Evolutionary conservation across 2,329 filamentous ascomycete genomes (phyloP).

Genomic region (Zymoseptoria ardabiliae): DNA sequence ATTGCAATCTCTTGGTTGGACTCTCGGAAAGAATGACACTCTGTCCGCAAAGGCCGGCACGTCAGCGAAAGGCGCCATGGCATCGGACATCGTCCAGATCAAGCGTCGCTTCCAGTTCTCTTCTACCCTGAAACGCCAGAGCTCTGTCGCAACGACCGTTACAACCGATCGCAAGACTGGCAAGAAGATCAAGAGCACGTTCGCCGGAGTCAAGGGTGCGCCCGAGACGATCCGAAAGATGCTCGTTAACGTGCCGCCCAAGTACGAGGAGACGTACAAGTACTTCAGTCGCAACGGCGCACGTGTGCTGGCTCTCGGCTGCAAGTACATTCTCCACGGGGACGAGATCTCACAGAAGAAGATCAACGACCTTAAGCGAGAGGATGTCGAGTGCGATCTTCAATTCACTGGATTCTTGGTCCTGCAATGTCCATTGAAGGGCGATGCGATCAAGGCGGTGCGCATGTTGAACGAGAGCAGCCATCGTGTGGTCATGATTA

Average conservation of each 20-base stretch:
- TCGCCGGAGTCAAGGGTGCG: conserved; percentile 92
- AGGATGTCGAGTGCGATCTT: conserved; percentile 78
- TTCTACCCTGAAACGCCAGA: conserved; percentile 90
- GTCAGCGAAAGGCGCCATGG: conserved; percentile 33
- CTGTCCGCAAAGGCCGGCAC: conserved; percentile 61
- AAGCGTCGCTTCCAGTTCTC: conserved; percentile 98
- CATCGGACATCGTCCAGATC: conserved; percentile 75
- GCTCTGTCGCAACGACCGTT: conserved; percentile 78
- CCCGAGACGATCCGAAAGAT: conserved; percentile 96
- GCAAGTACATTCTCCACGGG: conserved; percentile 80
- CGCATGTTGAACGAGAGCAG: conserved; percentile 98
- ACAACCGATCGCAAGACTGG: conserved; percentile 64
- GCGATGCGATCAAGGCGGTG: conserved; percentile 87
- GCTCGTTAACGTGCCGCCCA: conserved; percentile 69
- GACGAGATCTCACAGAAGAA: conserved; percentile 72
- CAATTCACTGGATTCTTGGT: conserved; percentile 93
- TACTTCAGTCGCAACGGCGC: conserved; percentile 95
- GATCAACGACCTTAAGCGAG: conserved; percentile 90
- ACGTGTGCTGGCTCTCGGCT: conserved; percentile 85
- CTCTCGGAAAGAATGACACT: conserved; percentile 79
- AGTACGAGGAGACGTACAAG: conserved; percentile 98
- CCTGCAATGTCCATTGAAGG: conserved; percentile 89
- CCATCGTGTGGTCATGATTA: conserved; percentile 98
- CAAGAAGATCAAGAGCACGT: conserved; percentile 73
- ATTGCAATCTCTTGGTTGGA: conserved; percentile 81